Base-by-base conservation (phyloP, 2,329 filamentous ascomycete species). In the Pseudogymnoascus sp. region DNA sequence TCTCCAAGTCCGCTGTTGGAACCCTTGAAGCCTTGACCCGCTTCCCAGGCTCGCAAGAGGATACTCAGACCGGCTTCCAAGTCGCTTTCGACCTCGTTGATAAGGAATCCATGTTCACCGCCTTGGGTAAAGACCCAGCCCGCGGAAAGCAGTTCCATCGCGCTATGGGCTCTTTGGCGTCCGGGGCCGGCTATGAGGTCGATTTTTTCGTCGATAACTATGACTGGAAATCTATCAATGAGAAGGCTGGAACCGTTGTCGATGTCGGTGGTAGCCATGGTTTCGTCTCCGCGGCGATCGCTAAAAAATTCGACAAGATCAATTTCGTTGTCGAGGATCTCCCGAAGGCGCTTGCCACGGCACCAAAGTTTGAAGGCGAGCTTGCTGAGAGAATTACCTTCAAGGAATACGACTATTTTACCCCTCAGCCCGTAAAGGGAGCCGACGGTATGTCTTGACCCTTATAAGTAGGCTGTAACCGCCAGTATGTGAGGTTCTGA, bases 261-360 rank as follows among this genome's bases (percentile, higher is more conserved):
- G 83, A 87, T 60, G 67, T 85, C 12, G 84, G 84, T 8, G 84
- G 84, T 2, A 81, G 79, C 16, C 79, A 81, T 59, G 84, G 84
- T 0, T 81, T 83, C 54, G 78, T 81, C n/a, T 79, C 75, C 54
- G 75, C 81, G n/a, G 80, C 78, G 3, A 72, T 86, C 43, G 84
- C 81, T 1, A 74, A 74, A 63, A 72, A 70, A 61, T 83, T 79
- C 71, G 74, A 75, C 54, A 75, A 78, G 38, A 76, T 84, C 65
- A 76, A 74, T 50, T 84, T 85, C 67, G 71, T 85, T 12, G 82
- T 84, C 22, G 80, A 84, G 67, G 82, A 84, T 64, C 71, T 82
- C 28, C 65, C 65, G 1, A 77, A 75, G 65, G 81, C 77, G 14
- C 70, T 83, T 12, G 73, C 74, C 6, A 78, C 74, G 47, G 79